Evolutionary conservation across 2,329 filamentous ascomycete species (phyloP), one percentile per base, ranked within the genome.

Genomic region (Epichloe uncinata): DNA sequence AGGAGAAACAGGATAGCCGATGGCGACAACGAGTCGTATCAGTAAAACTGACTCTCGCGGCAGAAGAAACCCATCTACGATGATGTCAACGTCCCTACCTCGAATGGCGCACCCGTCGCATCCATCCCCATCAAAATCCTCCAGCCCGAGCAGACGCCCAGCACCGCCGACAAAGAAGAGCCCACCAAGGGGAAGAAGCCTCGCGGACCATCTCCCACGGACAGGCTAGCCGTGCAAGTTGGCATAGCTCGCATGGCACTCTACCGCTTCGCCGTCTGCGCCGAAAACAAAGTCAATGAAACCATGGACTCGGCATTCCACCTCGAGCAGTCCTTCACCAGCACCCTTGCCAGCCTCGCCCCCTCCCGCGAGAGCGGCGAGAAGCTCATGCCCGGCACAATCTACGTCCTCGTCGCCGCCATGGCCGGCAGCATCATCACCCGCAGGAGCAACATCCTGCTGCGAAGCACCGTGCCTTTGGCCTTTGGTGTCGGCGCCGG

Each of bases 361-460:
- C 93, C 93, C 33, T 75, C 89, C 37, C 84, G 83, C 61, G 85
- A 91, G 69, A 87, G 82, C 53, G 87, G 86, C 65, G 93, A 98
- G 74, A 82, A 82, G 63, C 77, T 98, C 50, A 82, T 97, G 69
- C 93, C 93, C 35, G 91, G 91, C 26, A 75, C 82, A 52, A 81
- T 97, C 58, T 97, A 97, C 71, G 89, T 97, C 44, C 78, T 96
- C 33, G 90, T 98, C 45, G 84, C 90, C 41, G 83, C 87, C 60
- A 96, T 98, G 90, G 87, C 93, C 36, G 93, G 91, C 58, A 89
- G 82, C 67, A 97, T 98, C 65, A 73, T 96, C 50, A 81, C 87
- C 50, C 82, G 91, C 55, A 94, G 95, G 73, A 82, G 91, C 59
- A 90, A 85, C 67, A 77, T 97, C 55, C 66, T 95, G 54, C 72